phyloP scores from a whole-genome alignment of 78 protist genomes.

The Planoprotostelium fungivorum region DNA sequence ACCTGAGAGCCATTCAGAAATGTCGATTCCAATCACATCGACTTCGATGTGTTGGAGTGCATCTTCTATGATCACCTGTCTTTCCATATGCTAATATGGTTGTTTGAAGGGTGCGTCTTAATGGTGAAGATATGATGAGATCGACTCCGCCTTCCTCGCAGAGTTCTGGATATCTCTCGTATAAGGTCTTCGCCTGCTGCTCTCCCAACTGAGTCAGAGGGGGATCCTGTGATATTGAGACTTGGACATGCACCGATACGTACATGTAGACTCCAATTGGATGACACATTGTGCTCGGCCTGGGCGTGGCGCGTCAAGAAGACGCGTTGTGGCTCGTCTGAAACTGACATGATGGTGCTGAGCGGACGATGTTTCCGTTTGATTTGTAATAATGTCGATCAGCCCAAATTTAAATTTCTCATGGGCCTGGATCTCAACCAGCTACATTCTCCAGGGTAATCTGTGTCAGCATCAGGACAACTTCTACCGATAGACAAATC shows the following conservation, averaged over 20 bases:
- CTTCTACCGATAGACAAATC: too few relatives aligned
- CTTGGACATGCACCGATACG: background rate
- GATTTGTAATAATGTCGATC: too few relatives aligned
- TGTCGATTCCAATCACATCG: too few relatives aligned
- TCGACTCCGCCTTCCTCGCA: background rate
- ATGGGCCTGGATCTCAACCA: too few relatives aligned
- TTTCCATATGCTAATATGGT: background rate
- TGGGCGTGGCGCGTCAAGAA: background rate
- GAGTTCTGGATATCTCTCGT: background rate
- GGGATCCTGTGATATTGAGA: background rate
- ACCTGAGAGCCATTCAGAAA: too few relatives aligned
- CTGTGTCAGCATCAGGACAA: too few relatives aligned
- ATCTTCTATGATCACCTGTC: background rate
- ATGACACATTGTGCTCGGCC: background rate
- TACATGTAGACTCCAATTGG: background rate
- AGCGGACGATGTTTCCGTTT: too few relatives aligned
- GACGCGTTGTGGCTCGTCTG: too few relatives aligned
- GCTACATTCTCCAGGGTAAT: too few relatives aligned
- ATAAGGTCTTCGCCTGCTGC: background rate
- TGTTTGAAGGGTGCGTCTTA: background rate
- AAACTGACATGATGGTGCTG: too few relatives aligned
- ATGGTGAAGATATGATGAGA: background rate
- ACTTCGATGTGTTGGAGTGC: background rate
- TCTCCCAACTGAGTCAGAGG: background rate
- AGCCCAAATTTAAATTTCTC: too few relatives aligned